These are phyloP conservation scores for Aspergillus mulundensis DNA, from an alignment of 495 filamentous ascomycete species.

Conservation along the genomic window DNA sequence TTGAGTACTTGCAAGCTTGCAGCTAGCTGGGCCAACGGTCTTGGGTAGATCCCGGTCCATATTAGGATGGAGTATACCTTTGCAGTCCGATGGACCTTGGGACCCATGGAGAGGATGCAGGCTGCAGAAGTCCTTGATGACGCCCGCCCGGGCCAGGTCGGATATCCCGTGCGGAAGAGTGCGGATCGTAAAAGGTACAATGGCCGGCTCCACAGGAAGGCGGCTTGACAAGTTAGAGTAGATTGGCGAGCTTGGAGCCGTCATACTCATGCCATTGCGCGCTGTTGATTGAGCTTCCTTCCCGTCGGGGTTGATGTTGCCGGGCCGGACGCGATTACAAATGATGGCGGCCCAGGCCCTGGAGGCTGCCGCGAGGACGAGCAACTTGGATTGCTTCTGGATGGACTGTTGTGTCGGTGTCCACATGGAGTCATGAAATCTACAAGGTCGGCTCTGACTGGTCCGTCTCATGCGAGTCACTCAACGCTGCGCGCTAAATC, in stretches of 20 bases:
- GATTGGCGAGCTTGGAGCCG: no score
- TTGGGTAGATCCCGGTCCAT: background rate
- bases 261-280: no score
- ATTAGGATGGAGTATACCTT: background rate
- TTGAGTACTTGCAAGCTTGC: background rate
- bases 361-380: background rate
- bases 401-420: conserved; percentile 3
- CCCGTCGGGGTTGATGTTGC: background rate
- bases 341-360: background rate
- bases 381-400: background rate
- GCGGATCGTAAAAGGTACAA: no score
- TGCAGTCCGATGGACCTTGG: background rate
- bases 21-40: background rate
- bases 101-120: no score
- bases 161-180: no score
- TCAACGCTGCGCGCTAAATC: background rate
- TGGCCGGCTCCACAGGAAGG: no score
- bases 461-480: conserved; percentile 7
- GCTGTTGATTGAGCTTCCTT: background rate
- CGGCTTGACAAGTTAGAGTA: no score
- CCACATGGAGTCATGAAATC: conserved; percentile 3
- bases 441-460: conserved; percentile 1
- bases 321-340: background rate
- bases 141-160: no score
- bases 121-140: background rate